Conservation (phyloP, 495 filamentous ascomycete genomes). For the Cercophora samala region DNA sequence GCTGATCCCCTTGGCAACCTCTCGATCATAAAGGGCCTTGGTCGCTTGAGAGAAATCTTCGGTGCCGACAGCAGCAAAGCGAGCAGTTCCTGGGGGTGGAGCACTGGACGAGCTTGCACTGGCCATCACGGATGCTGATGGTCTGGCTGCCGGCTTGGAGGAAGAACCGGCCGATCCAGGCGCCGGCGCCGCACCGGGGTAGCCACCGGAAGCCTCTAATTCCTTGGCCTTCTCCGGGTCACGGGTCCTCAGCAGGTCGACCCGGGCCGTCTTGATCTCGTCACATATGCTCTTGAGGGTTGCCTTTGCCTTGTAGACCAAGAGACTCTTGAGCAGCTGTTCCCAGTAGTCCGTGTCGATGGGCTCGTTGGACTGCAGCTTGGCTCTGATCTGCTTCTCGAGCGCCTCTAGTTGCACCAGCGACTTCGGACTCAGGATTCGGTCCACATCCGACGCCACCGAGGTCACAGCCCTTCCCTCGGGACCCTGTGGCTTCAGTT, state of each 20-base stretch:
- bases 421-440: constrained; percentile 79
- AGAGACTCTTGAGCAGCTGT: constrained; percentile 76
- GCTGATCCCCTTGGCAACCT: constrained; percentile 84
- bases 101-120: constrained; percentile 32
- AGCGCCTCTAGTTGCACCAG: constrained; percentile 78
- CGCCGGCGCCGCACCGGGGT: constrained; percentile 20
- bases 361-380: constrained; percentile 81
- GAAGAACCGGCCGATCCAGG: constrained; percentile 9
- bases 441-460: constrained; percentile 84
- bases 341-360: constrained; percentile 99
- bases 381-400: constrained; percentile 78
- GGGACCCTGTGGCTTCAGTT: constrained; percentile 54
- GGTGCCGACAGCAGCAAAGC: constrained; percentile 70
- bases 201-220: constrained; percentile 35
- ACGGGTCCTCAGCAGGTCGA: constrained; percentile 62
- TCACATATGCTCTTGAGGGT: constrained; percentile 78
- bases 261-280: constrained; percentile 68
- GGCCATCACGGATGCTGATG: constrained; percentile 28
- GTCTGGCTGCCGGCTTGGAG: constrained; percentile 27
- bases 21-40: constrained; percentile 85
- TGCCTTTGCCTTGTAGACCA: constrained; percentile 88
- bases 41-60: constrained; percentile 91
- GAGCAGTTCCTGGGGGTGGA: constrained; percentile 55
- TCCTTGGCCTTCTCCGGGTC: constrained; percentile 67
- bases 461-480: constrained; percentile 74